phyloP scores from a whole-genome alignment of 2,329 filamentous ascomycete species.

The Byssothecium circinans region DNA sequence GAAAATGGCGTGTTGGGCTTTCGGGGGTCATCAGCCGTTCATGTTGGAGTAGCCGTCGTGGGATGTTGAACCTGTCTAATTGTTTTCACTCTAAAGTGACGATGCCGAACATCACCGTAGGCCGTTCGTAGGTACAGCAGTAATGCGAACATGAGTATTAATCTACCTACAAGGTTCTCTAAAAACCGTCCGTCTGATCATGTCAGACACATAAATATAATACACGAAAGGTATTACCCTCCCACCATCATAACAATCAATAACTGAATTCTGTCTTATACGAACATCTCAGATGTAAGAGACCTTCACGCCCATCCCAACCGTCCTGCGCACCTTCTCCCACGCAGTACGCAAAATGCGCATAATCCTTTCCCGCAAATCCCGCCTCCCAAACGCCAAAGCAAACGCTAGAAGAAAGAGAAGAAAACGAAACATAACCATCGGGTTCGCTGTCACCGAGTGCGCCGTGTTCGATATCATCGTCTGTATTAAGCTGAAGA shows the following conservation, averaged over 20 bases:
- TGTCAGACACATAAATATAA: background rate
- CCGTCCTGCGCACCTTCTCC: slow-evolving; percentile 79
- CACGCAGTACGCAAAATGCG: slow-evolving; percentile 70
- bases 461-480: slow-evolving; percentile 54
- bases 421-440: slow-evolving; percentile 63
- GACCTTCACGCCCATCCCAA: slow-evolving; percentile 96
- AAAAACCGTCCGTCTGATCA: no score
- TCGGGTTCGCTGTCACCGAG: slow-evolving; percentile 57
- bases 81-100: no score
- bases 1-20: no score
- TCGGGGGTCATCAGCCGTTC: no score
- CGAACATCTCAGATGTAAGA: slow-evolving; percentile 72
- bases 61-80: no score
- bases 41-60: no score
- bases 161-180: no score
- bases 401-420: slow-evolving; percentile 80
- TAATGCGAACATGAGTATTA: no score
- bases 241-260: background rate
- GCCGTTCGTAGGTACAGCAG: no score
- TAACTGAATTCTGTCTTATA: background rate
- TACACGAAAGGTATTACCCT: background rate
- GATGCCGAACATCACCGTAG: no score
- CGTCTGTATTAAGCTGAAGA: slow-evolving; percentile 52
- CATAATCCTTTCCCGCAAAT: slow-evolving; percentile 73
- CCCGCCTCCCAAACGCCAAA: slow-evolving; percentile 72